Evolutionary conservation across 768 basidiomycete species (phyloP), one percentile per base, ranked within the genome.

Genomic region (Rhodotorula taiwanensis): DNA sequence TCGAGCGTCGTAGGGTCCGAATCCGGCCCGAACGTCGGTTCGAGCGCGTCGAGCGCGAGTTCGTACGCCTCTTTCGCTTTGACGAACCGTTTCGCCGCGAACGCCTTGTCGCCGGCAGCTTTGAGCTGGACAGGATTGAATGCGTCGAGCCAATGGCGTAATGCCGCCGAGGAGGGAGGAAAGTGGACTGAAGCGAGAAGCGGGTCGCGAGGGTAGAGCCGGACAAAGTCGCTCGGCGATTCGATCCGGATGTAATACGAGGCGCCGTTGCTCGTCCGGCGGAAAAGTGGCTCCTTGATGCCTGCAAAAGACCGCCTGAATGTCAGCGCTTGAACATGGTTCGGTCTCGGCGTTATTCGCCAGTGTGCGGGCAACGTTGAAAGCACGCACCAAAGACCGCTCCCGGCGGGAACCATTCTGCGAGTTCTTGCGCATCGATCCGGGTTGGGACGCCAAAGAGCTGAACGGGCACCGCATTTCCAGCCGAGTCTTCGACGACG

Each of bases 171-270:
- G 7, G 48, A 9, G 41, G 43, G 11, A 21, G 23, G 28, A 36
- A 53, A 50, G n/a, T 34, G 5, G 42, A n/a, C 2, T 25, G 6
- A 5, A 21, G 1, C 5, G 28, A 62, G 49, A n/a, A 59, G 57
- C 0, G 60, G 39, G 23, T 52, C 51, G 10, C 47, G 34, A 8
- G 67, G 62, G 43, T 39, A 61, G 1, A 68, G 58, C 28, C 62
- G 58, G 23, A 60, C 49, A 28, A 67, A 34, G 41, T 60, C 58
- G 15, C 50, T 14, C 3, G 66, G 66, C 3, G 61, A 42, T 18
- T 62, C 57, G 53, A 63, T 28, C 27, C 66, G 61, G 30, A 67
- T n/a, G 33, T 52, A n/a, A 51, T 52, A 53, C 31, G n/a, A 42
- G 11, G 58, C 58, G 18, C 34, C 30, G 7, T 49, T 49, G 15